These are phyloP conservation scores for Rauvolfia tetraphylla DNA, from an alignment of 257 asterid species.

Conservation along the genomic window DNA sequence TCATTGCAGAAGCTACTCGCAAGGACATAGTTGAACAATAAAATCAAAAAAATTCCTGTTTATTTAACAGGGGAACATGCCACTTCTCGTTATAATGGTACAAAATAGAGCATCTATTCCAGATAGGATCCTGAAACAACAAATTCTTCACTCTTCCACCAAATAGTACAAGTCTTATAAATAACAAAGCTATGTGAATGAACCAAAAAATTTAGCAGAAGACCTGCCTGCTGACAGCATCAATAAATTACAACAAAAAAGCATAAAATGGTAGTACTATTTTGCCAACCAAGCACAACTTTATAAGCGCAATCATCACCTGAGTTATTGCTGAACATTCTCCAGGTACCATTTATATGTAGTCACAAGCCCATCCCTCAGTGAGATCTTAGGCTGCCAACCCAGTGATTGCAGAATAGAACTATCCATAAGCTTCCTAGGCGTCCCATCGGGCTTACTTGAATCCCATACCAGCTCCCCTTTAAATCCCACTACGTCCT, in stretches of 20 bases:
- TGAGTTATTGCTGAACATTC: constrained; percentile 42
- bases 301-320: constrained; percentile 22
- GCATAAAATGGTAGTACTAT: not conserved
- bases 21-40: not conserved
- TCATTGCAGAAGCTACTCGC: not conserved
- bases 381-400: constrained; percentile 75
- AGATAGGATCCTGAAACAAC: not conserved
- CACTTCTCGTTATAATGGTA: not conserved
- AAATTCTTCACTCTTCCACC: not conserved
- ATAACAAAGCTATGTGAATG: not conserved
- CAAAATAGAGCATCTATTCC: constrained; percentile 1
- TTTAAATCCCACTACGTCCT: constrained; percentile 77
- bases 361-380: constrained; percentile 58
- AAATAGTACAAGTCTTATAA: not conserved
- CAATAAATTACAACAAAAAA: not conserved
- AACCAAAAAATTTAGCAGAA: not conserved
- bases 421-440: constrained; percentile 95
- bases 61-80: not conserved
- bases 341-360: constrained; percentile 32
- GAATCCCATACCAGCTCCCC: constrained; percentile 88
- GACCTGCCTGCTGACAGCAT: not conserved
- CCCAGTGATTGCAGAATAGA: constrained; percentile 75
- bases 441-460: constrained; percentile 89
- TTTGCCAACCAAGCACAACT: not conserved
- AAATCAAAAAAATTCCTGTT: not conserved